These are phyloP conservation scores for Friedmanniomyces endolithicus DNA, from an alignment of 495 filamentous ascomycete species.

Conservation along the genomic window DNA sequence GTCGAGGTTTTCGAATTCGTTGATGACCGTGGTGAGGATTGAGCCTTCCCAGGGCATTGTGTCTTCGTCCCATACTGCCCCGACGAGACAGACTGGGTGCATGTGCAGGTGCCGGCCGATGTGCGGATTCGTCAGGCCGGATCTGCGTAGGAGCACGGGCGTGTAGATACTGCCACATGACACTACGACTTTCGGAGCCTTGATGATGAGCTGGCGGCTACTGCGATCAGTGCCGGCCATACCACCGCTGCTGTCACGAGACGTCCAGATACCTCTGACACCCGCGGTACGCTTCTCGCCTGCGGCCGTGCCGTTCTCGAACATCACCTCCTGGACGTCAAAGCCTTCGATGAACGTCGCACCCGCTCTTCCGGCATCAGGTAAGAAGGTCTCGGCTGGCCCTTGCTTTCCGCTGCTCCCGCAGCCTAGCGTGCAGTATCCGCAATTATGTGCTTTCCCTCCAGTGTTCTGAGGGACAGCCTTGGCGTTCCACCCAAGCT, in stretches of 20 bases:
- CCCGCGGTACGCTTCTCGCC: conserved; percentile 49
- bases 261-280: conserved; percentile 59
- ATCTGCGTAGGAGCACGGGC: conserved; percentile 62
- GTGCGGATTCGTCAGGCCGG: conserved; percentile 61
- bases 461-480: conserved; percentile 71
- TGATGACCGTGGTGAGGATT: conserved; percentile 63
- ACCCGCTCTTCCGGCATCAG: conserved; percentile 61
- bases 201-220: conserved; percentile 51
- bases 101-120: conserved; percentile 76
- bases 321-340: conserved; percentile 51
- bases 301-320: conserved; percentile 39
- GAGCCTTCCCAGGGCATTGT: conserved; percentile 66
- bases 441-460: conserved; percentile 56
- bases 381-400: conserved; percentile 62
- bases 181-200: conserved; percentile 71
- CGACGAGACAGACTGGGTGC: conserved; percentile 56
- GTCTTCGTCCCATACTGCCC: conserved; percentile 52
- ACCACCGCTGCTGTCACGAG: conserved; percentile 50
- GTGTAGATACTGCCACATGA: conserved; percentile 61
- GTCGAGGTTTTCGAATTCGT: conserved; percentile 72
- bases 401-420: conserved; percentile 60
- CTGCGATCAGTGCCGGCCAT: conserved; percentile 38
- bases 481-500: conserved; percentile 60
- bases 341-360: conserved; percentile 74
- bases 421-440: conserved; percentile 71